Evolutionary conservation across 495 filamentous ascomycete species (phyloP).

Genomic region (Trichoderma reesei): DNA sequence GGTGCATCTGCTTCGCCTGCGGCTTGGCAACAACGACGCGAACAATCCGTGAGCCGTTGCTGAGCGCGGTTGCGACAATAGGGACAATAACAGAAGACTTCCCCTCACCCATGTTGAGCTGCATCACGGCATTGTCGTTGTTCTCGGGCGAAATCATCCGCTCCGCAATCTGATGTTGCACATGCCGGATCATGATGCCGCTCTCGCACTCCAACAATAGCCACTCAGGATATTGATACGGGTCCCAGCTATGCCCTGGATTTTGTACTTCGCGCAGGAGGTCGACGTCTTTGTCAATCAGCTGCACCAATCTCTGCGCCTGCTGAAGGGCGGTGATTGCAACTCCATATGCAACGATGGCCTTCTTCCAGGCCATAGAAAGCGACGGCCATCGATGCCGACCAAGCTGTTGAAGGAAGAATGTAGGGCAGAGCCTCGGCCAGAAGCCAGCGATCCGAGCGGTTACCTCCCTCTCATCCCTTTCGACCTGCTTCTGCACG

Average conservation of each 20-base stretch:
- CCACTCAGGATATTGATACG: constrained; percentile 42
- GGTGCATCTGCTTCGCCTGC: constrained; percentile 50
- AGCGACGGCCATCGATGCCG: constrained; percentile 14
- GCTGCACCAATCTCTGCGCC: constrained; percentile 25
- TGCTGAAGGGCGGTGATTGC: constrained; percentile 27
- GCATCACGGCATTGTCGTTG: constrained; percentile 45
- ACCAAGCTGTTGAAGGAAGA: constrained; percentile 28
- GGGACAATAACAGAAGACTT: constrained; percentile 66
- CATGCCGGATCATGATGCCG: constrained; percentile 49
- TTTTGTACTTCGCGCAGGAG: constrained; percentile 43
- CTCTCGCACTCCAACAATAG: constrained; percentile 57
- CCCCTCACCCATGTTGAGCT: constrained; percentile 70
- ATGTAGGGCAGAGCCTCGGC: constrained; percentile 25
- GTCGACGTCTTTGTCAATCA: constrained; percentile 22
- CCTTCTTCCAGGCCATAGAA: constrained; percentile 23
- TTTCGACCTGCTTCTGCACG: neutral
- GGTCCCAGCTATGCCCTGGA: constrained; percentile 44
- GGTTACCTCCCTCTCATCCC: neutral
- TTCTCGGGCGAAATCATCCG: constrained; percentile 45
- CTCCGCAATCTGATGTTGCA: constrained; percentile 47
- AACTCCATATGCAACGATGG: constrained; percentile 29
- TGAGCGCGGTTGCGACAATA: constrained; percentile 46
- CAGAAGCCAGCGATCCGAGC: constrained; percentile 8
- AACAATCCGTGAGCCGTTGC: constrained; percentile 41
- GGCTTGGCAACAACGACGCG: constrained; percentile 55